Conservation (phyloP, 257 asterid species). For the Prunella vulgaris region DNA sequence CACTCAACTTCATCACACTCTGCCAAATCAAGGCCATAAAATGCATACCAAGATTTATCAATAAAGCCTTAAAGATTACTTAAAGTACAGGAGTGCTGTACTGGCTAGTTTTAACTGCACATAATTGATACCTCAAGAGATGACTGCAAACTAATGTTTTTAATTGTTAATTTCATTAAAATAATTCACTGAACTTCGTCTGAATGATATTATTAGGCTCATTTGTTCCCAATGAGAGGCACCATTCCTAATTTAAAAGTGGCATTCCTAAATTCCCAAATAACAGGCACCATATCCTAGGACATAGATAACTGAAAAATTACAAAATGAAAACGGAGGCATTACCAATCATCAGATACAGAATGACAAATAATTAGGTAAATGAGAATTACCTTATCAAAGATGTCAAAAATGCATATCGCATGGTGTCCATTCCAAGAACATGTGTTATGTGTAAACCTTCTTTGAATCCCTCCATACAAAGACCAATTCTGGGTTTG, state of each 20-base stretch:
- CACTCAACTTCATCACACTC: neutral
- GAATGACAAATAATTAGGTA: neutral
- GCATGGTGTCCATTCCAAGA: slow-evolving; percentile 99
- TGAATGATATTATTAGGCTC: neutral
- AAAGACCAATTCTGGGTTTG: slow-evolving; percentile 78
- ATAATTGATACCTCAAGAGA: neutral
- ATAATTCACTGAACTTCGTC: neutral
- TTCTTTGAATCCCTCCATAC: slow-evolving; percentile 97
- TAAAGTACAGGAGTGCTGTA: neutral
- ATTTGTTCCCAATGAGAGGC: neutral
- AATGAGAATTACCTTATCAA: slow-evolving; percentile 65
- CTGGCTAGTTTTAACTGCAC: neutral
- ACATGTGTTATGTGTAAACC: slow-evolving; percentile 94
- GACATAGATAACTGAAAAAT: neutral
- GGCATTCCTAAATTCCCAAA: too few species aligned
- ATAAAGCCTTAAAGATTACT: neutral
- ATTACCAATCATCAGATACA: slow-evolving; percentile 12
- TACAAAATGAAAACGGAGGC: slow-evolving; percentile 14
- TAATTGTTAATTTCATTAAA: neutral
- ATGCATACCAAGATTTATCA: neutral
- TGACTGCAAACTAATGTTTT: neutral
- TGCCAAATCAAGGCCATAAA: neutral
- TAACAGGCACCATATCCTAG: too few species aligned
- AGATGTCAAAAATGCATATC: slow-evolving; percentile 92
- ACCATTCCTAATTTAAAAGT: too few species aligned